A percentile compares a stretch with the other conserved stretches of the same genome.
Evolutionary conservation across 164 flowering plant species (phyloP).

Genomic region (Buxus sempervirens): DNA sequence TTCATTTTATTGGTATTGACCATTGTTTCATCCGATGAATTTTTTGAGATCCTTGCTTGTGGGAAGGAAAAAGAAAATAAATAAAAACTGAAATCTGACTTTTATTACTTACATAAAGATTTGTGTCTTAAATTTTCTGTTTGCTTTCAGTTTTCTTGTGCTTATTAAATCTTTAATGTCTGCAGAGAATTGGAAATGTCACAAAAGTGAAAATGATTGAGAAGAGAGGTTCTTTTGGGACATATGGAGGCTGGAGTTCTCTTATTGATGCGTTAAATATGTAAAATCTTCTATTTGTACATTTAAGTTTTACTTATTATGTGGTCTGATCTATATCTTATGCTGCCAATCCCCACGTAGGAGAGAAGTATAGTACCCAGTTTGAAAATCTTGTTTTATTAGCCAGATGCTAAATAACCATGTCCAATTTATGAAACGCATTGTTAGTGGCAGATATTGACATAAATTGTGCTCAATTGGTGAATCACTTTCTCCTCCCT

Average conservation of each 20-base stretch:
- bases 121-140: not conserved
- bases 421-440: too few relatives aligned
- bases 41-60: not conserved
- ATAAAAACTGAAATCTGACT: not conserved
- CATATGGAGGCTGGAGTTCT: constrained; percentile 34
- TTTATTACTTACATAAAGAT: not conserved
- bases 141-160: not conserved
- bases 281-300: constrained; percentile 7
- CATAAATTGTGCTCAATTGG: too few relatives aligned
- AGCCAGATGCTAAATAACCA: too few relatives aligned
- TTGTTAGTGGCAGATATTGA: too few relatives aligned
- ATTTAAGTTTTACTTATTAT: not conserved
- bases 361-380: too few relatives aligned
- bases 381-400: too few relatives aligned
- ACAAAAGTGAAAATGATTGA: constrained; percentile 28
- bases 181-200: constrained; percentile 38
- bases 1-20: not conserved
- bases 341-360: too few relatives aligned
- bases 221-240: constrained; percentile 23
- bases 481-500: too few relatives aligned
- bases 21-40: not conserved
- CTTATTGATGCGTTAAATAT: constrained; percentile 30
- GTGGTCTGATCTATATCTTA: not conserved
- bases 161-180: constrained; percentile 1
- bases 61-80: too few relatives aligned